Conservation (phyloP, 2,329 filamentous ascomycete genomes). For the Cladosporium colombiae region DNA sequence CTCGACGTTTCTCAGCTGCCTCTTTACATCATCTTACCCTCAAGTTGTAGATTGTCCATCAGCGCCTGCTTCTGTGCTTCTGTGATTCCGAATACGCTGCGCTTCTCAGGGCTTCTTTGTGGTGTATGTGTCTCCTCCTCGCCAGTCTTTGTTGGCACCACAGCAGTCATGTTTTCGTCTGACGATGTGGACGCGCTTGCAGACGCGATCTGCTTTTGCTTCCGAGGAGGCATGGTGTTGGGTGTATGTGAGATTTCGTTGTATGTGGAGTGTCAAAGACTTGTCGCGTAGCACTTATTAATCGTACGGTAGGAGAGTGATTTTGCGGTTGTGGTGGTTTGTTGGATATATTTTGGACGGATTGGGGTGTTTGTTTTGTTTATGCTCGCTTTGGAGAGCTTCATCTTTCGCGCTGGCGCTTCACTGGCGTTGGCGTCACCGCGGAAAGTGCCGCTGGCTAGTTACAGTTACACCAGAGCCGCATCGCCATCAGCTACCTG, state of each 20-base stretch:
- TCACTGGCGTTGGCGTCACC: slow-evolving; percentile 8
- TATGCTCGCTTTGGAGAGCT: neutral
- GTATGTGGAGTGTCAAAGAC: neutral
- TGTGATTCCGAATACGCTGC: slow-evolving; percentile 35
- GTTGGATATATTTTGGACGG: neutral
- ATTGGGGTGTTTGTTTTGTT: neutral
- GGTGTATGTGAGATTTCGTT: neutral
- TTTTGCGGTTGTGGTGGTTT: neutral
- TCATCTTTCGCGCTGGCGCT: slow-evolving; percentile 3
- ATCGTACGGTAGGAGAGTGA: too few species aligned
- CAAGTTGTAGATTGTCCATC: slow-evolving; percentile 85
- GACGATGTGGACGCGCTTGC: slow-evolving; percentile 20
- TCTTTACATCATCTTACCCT: slow-evolving; percentile 59
- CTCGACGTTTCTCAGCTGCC: neutral
- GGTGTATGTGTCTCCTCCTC: slow-evolving; percentile 27
- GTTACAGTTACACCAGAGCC: neutral
- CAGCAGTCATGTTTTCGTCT: slow-evolving; percentile 20
- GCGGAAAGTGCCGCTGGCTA: slow-evolving; percentile 4
- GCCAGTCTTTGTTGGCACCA: slow-evolving; percentile 14
- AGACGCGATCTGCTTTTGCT: slow-evolving; percentile 16
- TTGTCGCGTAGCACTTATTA: neutral
- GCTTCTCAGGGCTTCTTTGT: slow-evolving; percentile 18
- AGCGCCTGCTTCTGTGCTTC: slow-evolving; percentile 76
- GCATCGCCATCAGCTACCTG: slow-evolving; percentile 3
- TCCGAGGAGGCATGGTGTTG: slow-evolving; percentile 9